phyloP scores from a whole-genome alignment of 345 rosid genomes.

The Isatis tinctoria region DNA sequence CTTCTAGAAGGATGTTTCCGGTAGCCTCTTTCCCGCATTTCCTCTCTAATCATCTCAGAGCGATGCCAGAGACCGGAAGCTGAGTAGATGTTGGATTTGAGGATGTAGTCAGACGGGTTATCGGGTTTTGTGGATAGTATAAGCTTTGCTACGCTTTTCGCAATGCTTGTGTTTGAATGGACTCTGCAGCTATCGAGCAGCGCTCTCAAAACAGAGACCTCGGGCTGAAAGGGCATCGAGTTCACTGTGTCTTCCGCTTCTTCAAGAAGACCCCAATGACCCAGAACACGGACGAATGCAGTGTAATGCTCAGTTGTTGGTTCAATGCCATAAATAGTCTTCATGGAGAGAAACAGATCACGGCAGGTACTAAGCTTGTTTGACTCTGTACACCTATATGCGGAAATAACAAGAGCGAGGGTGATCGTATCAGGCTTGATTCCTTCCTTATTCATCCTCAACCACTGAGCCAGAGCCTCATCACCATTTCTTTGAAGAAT shows the following conservation, averaged over 20 bases:
- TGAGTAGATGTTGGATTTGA: constrained; percentile 77
- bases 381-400: constrained; percentile 48
- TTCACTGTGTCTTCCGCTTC: constrained; percentile 62
- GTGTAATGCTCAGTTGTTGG: constrained; percentile 71
- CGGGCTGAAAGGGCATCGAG: constrained; percentile 51
- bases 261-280: constrained; percentile 73
- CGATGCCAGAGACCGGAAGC: constrained; percentile 85
- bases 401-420: constrained; percentile 48
- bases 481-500: constrained; percentile 73
- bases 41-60: constrained; percentile 60
- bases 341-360: constrained; percentile 53
- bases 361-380: constrained; percentile 52
- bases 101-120: constrained; percentile 64
- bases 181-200: constrained; percentile 74
- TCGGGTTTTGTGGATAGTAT: constrained; percentile 51
- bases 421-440: constrained; percentile 55
- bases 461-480: constrained; percentile 54
- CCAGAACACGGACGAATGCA: constrained; percentile 56
- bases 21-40: constrained; percentile 58
- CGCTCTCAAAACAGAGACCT: constrained; percentile 59
- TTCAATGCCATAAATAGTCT: constrained; percentile 37
- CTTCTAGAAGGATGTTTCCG: constrained; percentile 70
- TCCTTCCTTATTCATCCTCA: constrained; percentile 40
- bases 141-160: constrained; percentile 52
- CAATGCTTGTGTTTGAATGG: constrained; percentile 49